These are phyloP conservation scores for Hansenula anomala DNA, from an alignment of 1,139 yeast genomes.

Conservation along the genomic window DNA sequence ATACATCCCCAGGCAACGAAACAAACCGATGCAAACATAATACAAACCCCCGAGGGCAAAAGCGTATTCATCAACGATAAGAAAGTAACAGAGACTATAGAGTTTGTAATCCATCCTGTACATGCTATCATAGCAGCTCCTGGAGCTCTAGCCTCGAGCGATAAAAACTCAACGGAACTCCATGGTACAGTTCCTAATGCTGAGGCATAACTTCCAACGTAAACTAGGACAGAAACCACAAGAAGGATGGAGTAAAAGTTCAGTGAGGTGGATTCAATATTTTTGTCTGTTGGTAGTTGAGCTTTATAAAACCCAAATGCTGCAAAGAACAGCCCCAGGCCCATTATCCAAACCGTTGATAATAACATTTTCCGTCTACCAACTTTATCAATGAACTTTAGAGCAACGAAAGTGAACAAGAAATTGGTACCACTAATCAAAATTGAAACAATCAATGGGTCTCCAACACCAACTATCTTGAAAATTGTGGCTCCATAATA, in stretches of 20 bases:
- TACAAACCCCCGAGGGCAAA: constrained; percentile 32
- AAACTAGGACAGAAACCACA: constrained; percentile 30
- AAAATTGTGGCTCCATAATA: constrained; percentile 68
- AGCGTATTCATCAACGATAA: constrained; percentile 30
- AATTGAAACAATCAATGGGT: constrained; percentile 62
- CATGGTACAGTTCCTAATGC: constrained; percentile 46
- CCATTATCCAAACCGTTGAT: constrained; percentile 42
- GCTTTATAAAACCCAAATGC: constrained; percentile 8
- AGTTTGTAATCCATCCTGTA: constrained; percentile 40
- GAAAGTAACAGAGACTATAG: constrained; percentile 34
- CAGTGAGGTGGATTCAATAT: not conserved
- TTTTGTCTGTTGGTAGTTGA: constrained; percentile 4
- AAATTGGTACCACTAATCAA: constrained; percentile 65
- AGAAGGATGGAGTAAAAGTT: constrained; percentile 13
- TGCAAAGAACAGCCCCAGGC: constrained; percentile 26
- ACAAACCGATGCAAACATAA: constrained; percentile 33
- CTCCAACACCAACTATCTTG: constrained; percentile 50
- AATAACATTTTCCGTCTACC: constrained; percentile 62
- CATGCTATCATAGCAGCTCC: constrained; percentile 40
- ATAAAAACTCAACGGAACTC: constrained; percentile 43
- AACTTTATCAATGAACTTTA: constrained; percentile 49
- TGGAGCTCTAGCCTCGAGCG: constrained; percentile 36
- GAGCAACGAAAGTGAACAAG: constrained; percentile 57
- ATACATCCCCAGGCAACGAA: constrained; percentile 36
- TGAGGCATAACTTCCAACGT: constrained; percentile 41